Base-by-base conservation (phyloP, 768 basidiomycete species). In the Myochromella boudieri region DNA sequence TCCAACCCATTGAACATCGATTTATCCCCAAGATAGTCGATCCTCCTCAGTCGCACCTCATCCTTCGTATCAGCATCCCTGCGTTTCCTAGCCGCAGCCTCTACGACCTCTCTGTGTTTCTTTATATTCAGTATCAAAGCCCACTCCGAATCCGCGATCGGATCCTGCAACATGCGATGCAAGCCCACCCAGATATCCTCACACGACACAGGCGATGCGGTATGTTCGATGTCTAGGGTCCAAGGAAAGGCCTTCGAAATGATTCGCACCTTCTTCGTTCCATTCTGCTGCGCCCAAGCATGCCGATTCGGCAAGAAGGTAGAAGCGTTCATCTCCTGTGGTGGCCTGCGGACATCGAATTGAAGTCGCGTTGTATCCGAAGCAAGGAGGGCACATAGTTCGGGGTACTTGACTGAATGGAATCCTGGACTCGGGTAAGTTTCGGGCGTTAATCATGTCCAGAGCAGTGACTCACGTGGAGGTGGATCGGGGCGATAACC, bases 81-180 rank as follows among this genome's bases (percentile, higher is more conserved):
- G 46, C 84, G 67, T 48, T 70, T 74, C 64, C 75, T 80, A 42
- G 71, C 74, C 2, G 81, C 74, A 41, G 65, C 72, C 55, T 80
- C 74, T 12, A 84, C 70, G 15, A 53, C 52, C 52, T 75, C 75
- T 43, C 61, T 67, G 49, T 58, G 60, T 46, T 71, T 69, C 60
- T 71, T 71, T 36, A 80, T 74, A 21, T 45, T 57, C 4, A 73
- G 57, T 14, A 79, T 66, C 37, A 82, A 63, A 0, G 80, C 83
- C 84, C 85, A 87, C 55, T 87, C 86, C 3, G 83, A 83, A 48
- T 87, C 83, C 1, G 52, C 72, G 15, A 88, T 68, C 6, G 71
- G 73, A 38, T 77, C 66, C 40, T 85, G 79, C 21, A 88, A 65
- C 37, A 58, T 68, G 4, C 63, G 53, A 46, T 79, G 66, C 15